Conservation (phyloP, 306 rosid genomes). For the Rosa rugosa region DNA sequence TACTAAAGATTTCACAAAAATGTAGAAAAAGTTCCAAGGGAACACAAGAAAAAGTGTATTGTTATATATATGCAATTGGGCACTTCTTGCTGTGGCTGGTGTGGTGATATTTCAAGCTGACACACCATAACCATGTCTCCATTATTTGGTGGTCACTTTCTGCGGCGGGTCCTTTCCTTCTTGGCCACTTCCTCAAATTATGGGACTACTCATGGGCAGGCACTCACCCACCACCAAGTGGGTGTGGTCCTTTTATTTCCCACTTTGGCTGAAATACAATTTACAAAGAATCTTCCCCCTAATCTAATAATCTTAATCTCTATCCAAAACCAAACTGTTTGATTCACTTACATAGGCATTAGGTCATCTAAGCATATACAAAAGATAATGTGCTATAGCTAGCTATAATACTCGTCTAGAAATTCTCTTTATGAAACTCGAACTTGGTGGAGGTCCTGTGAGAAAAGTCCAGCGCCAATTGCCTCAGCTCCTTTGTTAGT, state of each 20-base stretch:
- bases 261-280: neutral
- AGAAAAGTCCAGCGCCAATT: slow-evolving; percentile 46
- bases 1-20: neutral
- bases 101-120: neutral
- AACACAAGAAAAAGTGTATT: neutral
- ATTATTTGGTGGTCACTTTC: slow-evolving; percentile 3
- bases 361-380: slow-evolving; percentile 10
- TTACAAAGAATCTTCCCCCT: neutral
- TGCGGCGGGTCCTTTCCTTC: slow-evolving; percentile 4
- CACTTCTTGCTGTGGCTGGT: neutral
- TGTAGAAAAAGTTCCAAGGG: neutral
- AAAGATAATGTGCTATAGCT: neutral
- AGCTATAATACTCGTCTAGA: slow-evolving; percentile 8
- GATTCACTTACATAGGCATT: slow-evolving; percentile 1
- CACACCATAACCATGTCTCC: neutral
- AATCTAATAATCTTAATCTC: slow-evolving; percentile 2
- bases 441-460: slow-evolving; percentile 53
- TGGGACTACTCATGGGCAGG: neutral
- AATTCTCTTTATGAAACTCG: slow-evolving; percentile 58
- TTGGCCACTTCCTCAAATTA: neutral
- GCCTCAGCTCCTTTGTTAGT: slow-evolving; percentile 41
- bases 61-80: slow-evolving; percentile 3
- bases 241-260: slow-evolving; percentile 6
- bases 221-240: neutral
- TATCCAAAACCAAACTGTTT: neutral